Base-by-base conservation (phyloP, 2,329 filamentous ascomycete species). In the Paraphaeosphaeria sporulosa region DNA sequence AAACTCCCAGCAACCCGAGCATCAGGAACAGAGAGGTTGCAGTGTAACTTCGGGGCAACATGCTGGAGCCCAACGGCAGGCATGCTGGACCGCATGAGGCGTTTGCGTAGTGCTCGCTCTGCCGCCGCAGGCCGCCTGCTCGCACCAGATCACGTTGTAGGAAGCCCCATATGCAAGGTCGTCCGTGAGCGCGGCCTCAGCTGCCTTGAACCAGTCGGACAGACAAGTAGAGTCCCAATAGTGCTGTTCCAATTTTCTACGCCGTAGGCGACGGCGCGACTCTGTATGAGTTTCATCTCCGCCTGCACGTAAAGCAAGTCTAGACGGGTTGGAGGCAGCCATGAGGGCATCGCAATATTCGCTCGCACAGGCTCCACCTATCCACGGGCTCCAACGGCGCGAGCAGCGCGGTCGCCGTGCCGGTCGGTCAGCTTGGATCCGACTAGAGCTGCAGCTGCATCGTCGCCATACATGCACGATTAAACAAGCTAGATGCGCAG, bases 391-490 rank as follows among this genome's bases (percentile, higher is more conserved):
- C 44, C 57, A 57, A 57, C 62, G 62, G 64, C 65, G 57, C 73
- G 64, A 58, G 67, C 66, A 67, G 60, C 67, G 70, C 70, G n/a
- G n/a, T n/a, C n/a, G n/a, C n/a, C n/a, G n/a, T n/a, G n/a, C n/a
- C n/a, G 57, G 64, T 68, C 72, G 63, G 73, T 76, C 75, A 76
- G 74, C 73, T 74, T 71, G 74, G 71, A 71, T 69, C 69, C 69
- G 66, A 70, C 75, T 75, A 73, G 68, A 68, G 63, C 66, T 76
- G 74, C 73, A 76, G 69, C 62, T 74, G 68, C 66, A 67, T 64
- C 68, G 70, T 76, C 62, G 74, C 72, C 67, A 69, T 74, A 57
- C 63, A 76, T 76, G 74, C 74, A 76, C 64, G 69, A 71, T 71
- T 69, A 66, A 69, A 66, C 71, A 72, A 71, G 71, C 71, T 74